Percentiles rank a stretch among this genome's conserved stretches.
phyloP scores from a whole-genome alignment of 2,329 filamentous ascomycete genomes.

The Seiridium unicorne region DNA sequence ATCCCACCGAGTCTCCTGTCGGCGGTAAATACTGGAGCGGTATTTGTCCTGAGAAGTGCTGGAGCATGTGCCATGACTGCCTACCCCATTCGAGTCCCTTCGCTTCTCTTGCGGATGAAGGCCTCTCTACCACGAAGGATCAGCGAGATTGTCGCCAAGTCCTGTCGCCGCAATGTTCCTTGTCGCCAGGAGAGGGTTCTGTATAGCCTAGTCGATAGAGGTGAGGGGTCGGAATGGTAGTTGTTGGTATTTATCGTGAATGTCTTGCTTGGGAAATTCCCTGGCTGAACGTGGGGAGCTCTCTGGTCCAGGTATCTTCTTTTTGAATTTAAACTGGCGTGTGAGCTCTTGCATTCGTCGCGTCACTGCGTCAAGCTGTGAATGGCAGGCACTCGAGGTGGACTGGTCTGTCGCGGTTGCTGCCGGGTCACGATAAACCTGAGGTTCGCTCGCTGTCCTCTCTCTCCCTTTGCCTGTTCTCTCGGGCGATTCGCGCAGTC shows the following conservation, averaged over 20 bases:
- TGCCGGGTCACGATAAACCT: not conserved
- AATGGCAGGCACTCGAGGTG: not conserved
- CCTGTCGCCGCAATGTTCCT: not conserved
- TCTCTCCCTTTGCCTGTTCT: not conserved
- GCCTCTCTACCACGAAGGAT: not conserved
- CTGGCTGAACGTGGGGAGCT: not conserved
- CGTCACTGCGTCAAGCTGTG: not conserved
- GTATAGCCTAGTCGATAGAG: not conserved
- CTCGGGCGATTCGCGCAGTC: too few relatives aligned
- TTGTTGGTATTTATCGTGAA: not conserved
- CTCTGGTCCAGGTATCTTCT: not conserved
- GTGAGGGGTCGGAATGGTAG: not conserved
- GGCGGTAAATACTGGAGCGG: constrained; percentile 52
- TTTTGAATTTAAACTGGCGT: too few relatives aligned
- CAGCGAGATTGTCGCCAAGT: not conserved
- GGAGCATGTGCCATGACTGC: constrained; percentile 57
- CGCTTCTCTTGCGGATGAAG: not conserved
- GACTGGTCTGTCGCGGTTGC: not conserved
- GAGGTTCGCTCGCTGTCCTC: not conserved
- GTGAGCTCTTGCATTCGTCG: too few relatives aligned
- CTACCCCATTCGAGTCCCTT: constrained; percentile 24
- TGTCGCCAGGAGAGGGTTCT: not conserved
- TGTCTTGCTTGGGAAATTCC: not conserved
- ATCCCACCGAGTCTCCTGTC: constrained; percentile 43
- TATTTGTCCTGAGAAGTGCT: constrained; percentile 55